These are phyloP conservation scores for Eimeria acervulina DNA, from an alignment of 169 alveolate genomes.

Conservation along the genomic window DNA sequence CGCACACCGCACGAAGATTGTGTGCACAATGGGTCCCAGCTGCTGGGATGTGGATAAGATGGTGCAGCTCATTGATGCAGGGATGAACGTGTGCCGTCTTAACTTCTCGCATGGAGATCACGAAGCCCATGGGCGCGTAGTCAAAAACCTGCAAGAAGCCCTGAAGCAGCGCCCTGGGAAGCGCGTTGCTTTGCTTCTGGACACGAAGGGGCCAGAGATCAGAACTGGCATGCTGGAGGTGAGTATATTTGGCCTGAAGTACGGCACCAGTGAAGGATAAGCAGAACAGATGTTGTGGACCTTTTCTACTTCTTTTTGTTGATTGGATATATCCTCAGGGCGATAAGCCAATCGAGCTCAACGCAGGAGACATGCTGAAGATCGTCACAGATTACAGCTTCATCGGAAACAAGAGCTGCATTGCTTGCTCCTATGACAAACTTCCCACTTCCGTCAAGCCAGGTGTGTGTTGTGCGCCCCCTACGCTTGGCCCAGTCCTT, in stretches of 20 bases:
- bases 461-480: slow-evolving; percentile 87
- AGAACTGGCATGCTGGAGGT: slow-evolving; percentile 98
- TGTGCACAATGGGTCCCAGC: slow-evolving; percentile 99
- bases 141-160: slow-evolving; percentile 95
- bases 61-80: slow-evolving; percentile 96
- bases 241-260: neutral
- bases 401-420: slow-evolving; percentile 95
- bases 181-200: slow-evolving; percentile 96
- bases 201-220: slow-evolving; percentile 99
- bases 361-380: slow-evolving; percentile 95
- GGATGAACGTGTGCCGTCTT: slow-evolving; percentile 98
- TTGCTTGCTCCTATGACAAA: slow-evolving; percentile 96
- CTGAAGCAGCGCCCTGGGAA: slow-evolving; percentile 95
- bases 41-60: slow-evolving; percentile 96
- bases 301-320: neutral
- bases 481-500: neutral
- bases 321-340: slow-evolving; percentile 33
- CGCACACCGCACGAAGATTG: slow-evolving; percentile 96
- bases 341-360: slow-evolving; percentile 92
- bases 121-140: slow-evolving; percentile 95
- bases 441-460: slow-evolving; percentile 96
- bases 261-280: neutral
- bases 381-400: slow-evolving; percentile 96
- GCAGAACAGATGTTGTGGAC: neutral
- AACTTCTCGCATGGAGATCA: slow-evolving; percentile 99